A percentile compares a stretch with the other conserved stretches of the same genome.
These are phyloP conservation scores for Cladosporium phlei DNA, from an alignment of 2,329 filamentous ascomycete species.

Conservation along the genomic window DNA sequence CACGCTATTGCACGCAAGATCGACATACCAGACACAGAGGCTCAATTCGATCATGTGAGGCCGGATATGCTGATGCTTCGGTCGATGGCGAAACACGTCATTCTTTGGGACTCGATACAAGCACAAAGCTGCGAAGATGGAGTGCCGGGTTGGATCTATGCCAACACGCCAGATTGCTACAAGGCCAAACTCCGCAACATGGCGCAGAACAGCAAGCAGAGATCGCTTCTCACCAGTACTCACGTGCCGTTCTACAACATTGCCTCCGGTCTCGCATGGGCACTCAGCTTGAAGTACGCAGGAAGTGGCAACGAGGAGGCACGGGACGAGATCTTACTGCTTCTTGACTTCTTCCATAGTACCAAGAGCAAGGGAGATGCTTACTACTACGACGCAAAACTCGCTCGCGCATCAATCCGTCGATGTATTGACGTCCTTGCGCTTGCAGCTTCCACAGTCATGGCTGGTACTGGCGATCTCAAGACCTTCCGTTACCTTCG, in stretches of 20 bases:
- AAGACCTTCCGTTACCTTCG: slow-evolving; percentile 78
- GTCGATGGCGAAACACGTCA: slow-evolving; percentile 82
- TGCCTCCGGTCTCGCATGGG: slow-evolving; percentile 80
- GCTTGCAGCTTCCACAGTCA: slow-evolving; percentile 77
- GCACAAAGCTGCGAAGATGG: slow-evolving; percentile 35
- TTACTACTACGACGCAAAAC: slow-evolving; percentile 70
- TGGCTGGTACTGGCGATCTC: slow-evolving; percentile 93
- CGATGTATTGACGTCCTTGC: slow-evolving; percentile 89
- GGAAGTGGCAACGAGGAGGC: slow-evolving; percentile 57
- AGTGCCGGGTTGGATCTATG: slow-evolving; percentile 64
- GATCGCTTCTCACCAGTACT: slow-evolving; percentile 59
- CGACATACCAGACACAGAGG: slow-evolving; percentile 80
- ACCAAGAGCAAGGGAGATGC: slow-evolving; percentile 21
- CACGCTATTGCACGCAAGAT: slow-evolving; percentile 82
- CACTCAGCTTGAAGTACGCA: slow-evolving; percentile 43
- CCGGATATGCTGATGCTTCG: slow-evolving; percentile 88
- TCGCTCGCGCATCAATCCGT: slow-evolving; percentile 74
- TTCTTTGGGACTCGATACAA: slow-evolving; percentile 83
- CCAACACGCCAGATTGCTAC: slow-evolving; percentile 68
- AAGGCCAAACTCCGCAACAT: slow-evolving; percentile 54
- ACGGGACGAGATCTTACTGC: slow-evolving; percentile 75
- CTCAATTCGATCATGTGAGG: slow-evolving; percentile 92
- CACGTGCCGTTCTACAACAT: slow-evolving; percentile 94
- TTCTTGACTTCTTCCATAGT: slow-evolving; percentile 57
- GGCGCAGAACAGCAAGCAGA: slow-evolving; percentile 20